phyloP scores from a whole-genome alignment of 768 basidiomycete genomes.

The Russula lepida region DNA sequence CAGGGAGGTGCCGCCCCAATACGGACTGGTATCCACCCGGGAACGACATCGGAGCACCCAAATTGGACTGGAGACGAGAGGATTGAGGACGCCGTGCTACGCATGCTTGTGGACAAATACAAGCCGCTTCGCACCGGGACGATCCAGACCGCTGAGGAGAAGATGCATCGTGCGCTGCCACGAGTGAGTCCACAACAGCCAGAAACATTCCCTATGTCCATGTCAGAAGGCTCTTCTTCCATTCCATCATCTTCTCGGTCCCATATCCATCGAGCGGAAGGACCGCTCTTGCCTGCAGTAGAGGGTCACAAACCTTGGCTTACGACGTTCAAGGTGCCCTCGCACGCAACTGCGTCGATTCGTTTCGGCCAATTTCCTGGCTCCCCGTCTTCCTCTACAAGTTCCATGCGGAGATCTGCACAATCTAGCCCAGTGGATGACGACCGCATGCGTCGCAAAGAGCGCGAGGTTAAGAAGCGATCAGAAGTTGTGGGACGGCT shows the following conservation, averaged over 20 bases:
- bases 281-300: slow-evolving; percentile 46
- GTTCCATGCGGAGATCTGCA: neutral
- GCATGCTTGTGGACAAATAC: slow-evolving; percentile 84
- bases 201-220: slow-evolving; percentile 17
- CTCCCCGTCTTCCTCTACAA: slow-evolving; percentile 11
- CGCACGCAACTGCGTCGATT: slow-evolving; percentile 44
- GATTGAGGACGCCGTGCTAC: slow-evolving; percentile 57
- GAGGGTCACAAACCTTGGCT: slow-evolving; percentile 62
- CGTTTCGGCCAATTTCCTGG: slow-evolving; percentile 39
- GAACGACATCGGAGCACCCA: slow-evolving; percentile 37
- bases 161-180: slow-evolving; percentile 45
- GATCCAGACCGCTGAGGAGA: slow-evolving; percentile 57
- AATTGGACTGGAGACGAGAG: slow-evolving; percentile 79
- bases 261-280: slow-evolving; percentile 28
- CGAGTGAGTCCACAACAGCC: slow-evolving; percentile 26
- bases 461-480: slow-evolving; percentile 45
- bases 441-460: slow-evolving; percentile 36
- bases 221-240: neutral
- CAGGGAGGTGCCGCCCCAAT: slow-evolving; percentile 19
- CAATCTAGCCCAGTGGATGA: slow-evolving; percentile 23
- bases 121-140: slow-evolving; percentile 63
- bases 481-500: slow-evolving; percentile 48
- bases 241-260: neutral
- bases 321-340: slow-evolving; percentile 55
- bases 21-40: slow-evolving; percentile 23